Conservation (phyloP, 306 rosid genomes). For the Glycine soja region DNA sequence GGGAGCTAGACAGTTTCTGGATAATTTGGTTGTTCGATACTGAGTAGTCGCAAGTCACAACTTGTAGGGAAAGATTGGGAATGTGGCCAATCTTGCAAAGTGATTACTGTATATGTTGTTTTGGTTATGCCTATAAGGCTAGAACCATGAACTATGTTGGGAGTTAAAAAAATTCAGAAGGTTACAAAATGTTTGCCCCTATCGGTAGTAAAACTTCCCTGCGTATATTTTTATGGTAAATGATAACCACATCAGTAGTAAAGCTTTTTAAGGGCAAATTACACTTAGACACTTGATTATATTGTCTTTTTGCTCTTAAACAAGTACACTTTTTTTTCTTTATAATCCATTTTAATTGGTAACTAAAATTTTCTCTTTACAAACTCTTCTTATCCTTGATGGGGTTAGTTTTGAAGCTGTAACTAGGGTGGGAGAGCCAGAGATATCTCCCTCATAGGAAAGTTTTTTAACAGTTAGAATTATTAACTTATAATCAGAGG, state of each 20-base stretch:
- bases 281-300: not conserved
- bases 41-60: slow-evolving; percentile 9
- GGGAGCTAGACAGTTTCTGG: slow-evolving; percentile 26
- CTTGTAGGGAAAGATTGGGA: not conserved
- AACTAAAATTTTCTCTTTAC: not conserved
- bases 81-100: slow-evolving; percentile 14
- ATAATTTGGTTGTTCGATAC: slow-evolving; percentile 15
- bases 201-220: not conserved
- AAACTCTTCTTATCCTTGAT: no score
- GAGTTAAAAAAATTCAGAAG: not conserved
- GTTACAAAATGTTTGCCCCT: not conserved
- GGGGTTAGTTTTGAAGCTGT: no score
- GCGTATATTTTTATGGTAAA: not conserved
- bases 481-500: no score
- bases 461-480: no score
- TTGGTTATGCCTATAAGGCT: not conserved
- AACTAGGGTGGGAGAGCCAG: no score
- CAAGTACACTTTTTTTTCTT: not conserved
- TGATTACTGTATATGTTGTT: not conserved
- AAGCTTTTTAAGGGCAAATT: not conserved
- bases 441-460: no score
- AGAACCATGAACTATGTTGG: not conserved
- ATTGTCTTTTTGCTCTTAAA: not conserved
- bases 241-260: not conserved
- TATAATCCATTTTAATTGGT: not conserved